A percentile compares a stretch with the other conserved stretches of the same genome.
Evolutionary conservation across 805 yeast species (phyloP).

Genomic region (Helenozyma baotianmanensis): DNA sequence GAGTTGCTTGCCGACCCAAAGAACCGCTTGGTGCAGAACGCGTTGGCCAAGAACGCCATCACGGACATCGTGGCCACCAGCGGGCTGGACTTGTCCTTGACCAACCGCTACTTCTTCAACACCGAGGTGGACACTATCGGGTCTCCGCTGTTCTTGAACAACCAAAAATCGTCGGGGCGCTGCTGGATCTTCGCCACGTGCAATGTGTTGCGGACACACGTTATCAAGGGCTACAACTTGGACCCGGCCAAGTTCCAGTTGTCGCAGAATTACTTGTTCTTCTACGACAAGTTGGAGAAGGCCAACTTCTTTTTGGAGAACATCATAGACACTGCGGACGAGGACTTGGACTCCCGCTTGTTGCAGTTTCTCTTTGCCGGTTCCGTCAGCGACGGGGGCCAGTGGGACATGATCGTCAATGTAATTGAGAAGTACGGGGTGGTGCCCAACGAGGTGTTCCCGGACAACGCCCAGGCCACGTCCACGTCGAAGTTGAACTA

Average conservation of each 20-base stretch:
- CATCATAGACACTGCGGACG: constrained; percentile 61
- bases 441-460: constrained; percentile 69
- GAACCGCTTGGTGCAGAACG: constrained; percentile 50
- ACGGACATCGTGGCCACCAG: constrained; percentile 38
- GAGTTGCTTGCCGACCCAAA: constrained; percentile 43
- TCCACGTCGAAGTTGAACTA: constrained; percentile 54
- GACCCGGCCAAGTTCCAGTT: constrained; percentile 54
- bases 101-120: constrained; percentile 33
- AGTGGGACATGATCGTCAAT: constrained; percentile 78
- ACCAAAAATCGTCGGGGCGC: constrained; percentile 73
- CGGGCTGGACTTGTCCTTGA: constrained; percentile 11
- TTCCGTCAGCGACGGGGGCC: constrained; percentile 84
- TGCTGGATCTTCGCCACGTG: constrained; percentile 90
- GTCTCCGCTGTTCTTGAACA: constrained; percentile 34
- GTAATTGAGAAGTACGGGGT: constrained; percentile 75
- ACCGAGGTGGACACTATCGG: constrained; percentile 33
- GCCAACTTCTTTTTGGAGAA: constrained; percentile 77
- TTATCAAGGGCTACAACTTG: constrained; percentile 58
- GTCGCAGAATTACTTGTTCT: constrained; percentile 74
- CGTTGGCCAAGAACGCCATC: constrained; percentile 47
- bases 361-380: constrained; percentile 60
- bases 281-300: constrained; percentile 84
- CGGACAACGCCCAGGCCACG: constrained; percentile 60
- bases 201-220: constrained; percentile 61
- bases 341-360: constrained; percentile 64